These are phyloP conservation scores for Gracilaria domingensis DNA, from an alignment of 23 red algal species.

Conservation along the genomic window DNA sequence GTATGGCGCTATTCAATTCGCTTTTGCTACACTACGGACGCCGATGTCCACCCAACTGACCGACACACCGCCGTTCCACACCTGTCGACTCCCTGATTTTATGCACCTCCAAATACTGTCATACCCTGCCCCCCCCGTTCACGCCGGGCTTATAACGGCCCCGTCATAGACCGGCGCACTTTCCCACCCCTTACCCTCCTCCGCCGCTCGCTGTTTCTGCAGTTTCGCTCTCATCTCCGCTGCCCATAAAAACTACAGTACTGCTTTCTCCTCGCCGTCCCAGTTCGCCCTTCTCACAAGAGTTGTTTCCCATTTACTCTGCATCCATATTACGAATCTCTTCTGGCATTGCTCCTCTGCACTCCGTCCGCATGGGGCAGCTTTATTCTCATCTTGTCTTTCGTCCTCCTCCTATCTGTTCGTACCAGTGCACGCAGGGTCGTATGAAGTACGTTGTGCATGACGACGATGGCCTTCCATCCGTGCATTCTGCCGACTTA, in stretches of 20 bases:
- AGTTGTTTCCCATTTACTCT: not conserved
- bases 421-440: slow-evolving; percentile 62
- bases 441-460: slow-evolving; percentile 52
- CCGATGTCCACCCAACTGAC: no score
- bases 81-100: no score
- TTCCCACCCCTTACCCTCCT: not conserved
- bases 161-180: no score
- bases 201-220: not conserved
- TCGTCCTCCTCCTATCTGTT: slow-evolving; percentile 44
- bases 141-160: not conserved
- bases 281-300: not conserved
- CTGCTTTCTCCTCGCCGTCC: not conserved
- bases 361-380: slow-evolving; percentile 42
- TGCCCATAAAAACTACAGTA: not conserved
- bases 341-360: not conserved
- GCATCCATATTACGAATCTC: no score
- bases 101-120: not conserved
- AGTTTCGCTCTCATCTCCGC: not conserved
- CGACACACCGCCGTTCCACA: no score
- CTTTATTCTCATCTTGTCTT: slow-evolving; percentile 71
- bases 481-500: slow-evolving; percentile 24
- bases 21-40: no score
- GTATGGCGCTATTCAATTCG: no score
- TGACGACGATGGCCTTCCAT: slow-evolving; percentile 34
- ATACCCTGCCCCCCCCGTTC: not conserved